phyloP scores from a whole-genome alignment of 352 stramenopile genomes.

The Aphanomyces cochlioides region DNA sequence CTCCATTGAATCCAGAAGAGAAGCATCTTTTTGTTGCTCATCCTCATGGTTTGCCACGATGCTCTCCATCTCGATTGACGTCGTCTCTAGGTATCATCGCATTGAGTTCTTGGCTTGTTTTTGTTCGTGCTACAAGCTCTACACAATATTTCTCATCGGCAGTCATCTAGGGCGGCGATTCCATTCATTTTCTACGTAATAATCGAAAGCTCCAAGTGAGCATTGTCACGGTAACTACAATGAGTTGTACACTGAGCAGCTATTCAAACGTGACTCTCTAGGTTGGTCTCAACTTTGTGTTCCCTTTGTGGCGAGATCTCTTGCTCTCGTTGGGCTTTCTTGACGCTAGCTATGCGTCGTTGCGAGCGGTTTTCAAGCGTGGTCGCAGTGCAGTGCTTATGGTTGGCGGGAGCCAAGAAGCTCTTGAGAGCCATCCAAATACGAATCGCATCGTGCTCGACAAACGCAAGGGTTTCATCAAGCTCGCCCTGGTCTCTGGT shows the following conservation, averaged over 20 bases:
- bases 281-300: conserved; percentile 48
- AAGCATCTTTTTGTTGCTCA: conserved; percentile 48
- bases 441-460: conserved; percentile 58
- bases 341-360: conserved; percentile 50
- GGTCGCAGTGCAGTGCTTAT: conserved; percentile 43
- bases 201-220: conserved; percentile 45
- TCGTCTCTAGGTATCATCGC: conserved; percentile 39
- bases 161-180: conserved; percentile 37
- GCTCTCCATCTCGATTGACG: neutral
- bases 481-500: conserved; percentile 53
- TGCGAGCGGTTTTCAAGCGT: conserved; percentile 35
- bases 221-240: conserved; percentile 40
- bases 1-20: conserved; percentile 38
- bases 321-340: conserved; percentile 46
- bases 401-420: conserved; percentile 48
- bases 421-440: conserved; percentile 43
- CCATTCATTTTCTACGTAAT: conserved; percentile 37
- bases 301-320: conserved; percentile 52
- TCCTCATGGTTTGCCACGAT: conserved; percentile 35
- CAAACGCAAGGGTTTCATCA: conserved; percentile 60
- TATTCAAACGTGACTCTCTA: conserved; percentile 20
- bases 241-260: too few relatives aligned
- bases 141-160: neutral
- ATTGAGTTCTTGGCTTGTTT: conserved; percentile 46
- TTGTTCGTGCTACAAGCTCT: conserved; percentile 32